Percentiles rank a stretch among this genome's conserved stretches.
Conservation (phyloP, 179 eudicot species). For the Corrigiola litoralis region DNA sequence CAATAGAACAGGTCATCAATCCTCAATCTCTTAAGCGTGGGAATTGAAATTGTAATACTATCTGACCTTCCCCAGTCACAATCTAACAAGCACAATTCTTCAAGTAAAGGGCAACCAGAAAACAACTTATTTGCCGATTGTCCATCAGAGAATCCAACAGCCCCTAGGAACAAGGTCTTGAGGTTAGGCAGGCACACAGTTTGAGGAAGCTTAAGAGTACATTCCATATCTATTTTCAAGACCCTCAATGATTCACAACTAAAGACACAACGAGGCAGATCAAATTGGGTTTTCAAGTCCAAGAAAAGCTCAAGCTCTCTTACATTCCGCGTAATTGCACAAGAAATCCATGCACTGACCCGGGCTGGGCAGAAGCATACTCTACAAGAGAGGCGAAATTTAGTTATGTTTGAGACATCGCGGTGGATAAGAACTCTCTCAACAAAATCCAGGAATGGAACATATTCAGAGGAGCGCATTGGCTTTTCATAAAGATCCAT, state of each 20-base stretch:
- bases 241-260: constrained; percentile 16
- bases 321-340: constrained; percentile 33
- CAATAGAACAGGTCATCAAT: constrained; percentile 35
- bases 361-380: constrained; percentile 43
- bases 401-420: constrained; percentile 28
- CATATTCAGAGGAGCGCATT: constrained; percentile 15
- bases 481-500: not conserved
- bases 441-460: constrained; percentile 39
- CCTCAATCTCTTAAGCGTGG: constrained; percentile 32
- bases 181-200: constrained; percentile 33
- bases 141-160: constrained; percentile 35
- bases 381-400: constrained; percentile 46
- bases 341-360: constrained; percentile 40
- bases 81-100: constrained; percentile 39
- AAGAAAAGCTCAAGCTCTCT: constrained; percentile 52
- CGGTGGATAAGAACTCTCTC: constrained; percentile 36
- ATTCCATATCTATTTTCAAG: constrained; percentile 43
- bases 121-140: constrained; percentile 32
- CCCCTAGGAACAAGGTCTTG: constrained; percentile 33
- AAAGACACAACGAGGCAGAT: constrained; percentile 33
- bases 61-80: constrained; percentile 37
- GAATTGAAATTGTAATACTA: constrained; percentile 28
- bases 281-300: constrained; percentile 32
- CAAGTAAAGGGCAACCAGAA: constrained; percentile 33
- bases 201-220: constrained; percentile 34